Percentiles rank a stretch among this genome's conserved stretches.
phyloP scores from a whole-genome alignment of 2,329 filamentous ascomycete genomes.

The Aspergillus phoenicis region DNA sequence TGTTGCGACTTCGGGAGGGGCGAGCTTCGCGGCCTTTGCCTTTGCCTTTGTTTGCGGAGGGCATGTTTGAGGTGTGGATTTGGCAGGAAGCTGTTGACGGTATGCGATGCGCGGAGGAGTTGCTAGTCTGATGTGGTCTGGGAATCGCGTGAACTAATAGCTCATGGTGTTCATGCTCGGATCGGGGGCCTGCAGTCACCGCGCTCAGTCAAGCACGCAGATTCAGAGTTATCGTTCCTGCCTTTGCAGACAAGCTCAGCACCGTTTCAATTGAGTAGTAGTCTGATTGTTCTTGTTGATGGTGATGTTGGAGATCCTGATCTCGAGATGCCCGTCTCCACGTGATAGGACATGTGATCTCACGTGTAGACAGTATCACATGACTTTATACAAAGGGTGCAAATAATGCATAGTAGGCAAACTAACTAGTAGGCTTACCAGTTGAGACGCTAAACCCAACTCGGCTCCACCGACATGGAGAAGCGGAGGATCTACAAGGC shows the following conservation, averaged over 20 bases:
- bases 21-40: conserved; percentile 56
- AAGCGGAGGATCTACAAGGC: background rate
- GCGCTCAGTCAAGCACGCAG: background rate
- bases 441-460: background rate
- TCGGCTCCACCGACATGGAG: background rate
- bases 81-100: background rate
- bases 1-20: conserved; percentile 63
- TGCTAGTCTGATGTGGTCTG: background rate
- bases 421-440: too few species aligned
- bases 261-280: background rate
- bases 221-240: background rate
- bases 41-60: conserved; percentile 53
- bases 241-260: background rate
- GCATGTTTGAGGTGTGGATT: conserved; percentile 34
- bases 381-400: background rate
- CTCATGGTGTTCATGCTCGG: conserved; percentile 12
- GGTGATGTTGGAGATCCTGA: background rate
- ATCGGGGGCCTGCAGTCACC: background rate
- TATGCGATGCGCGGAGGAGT: conserved; percentile 3
- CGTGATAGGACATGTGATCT: conserved; percentile 4
- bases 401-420: background rate
- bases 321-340: background rate
- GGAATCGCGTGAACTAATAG: conserved; percentile 4
- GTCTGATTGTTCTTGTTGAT: background rate
- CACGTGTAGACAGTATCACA: background rate